Evolutionary conservation across 2,329 filamentous ascomycete genomes (phyloP).

Genomic region (Ophioceras dolichostomum): DNA sequence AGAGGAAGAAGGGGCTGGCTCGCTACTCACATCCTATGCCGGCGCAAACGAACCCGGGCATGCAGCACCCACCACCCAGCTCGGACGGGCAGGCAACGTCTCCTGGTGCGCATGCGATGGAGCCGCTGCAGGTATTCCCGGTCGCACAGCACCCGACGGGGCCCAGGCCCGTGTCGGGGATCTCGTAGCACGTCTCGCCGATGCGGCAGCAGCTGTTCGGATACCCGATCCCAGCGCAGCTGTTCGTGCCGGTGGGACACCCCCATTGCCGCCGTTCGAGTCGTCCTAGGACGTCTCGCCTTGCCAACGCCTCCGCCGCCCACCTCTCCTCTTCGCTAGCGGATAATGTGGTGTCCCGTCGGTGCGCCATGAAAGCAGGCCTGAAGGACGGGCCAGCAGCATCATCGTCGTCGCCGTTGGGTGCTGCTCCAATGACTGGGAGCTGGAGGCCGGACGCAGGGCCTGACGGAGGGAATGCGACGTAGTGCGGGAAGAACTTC

Average conservation of each 20-base stretch:
- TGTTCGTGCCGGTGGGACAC: slow-evolving; percentile 54
- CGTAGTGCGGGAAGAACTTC: slow-evolving; percentile 63
- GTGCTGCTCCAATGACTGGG: background rate
- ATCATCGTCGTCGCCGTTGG: slow-evolving; percentile 6
- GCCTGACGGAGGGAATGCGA: slow-evolving; percentile 30
- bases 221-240: slow-evolving; percentile 50
- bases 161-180: slow-evolving; percentile 50
- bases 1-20: background rate
- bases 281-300: no score
- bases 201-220: slow-evolving; percentile 62
- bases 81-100: slow-evolving; percentile 53
- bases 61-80: slow-evolving; percentile 64
- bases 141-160: slow-evolving; percentile 64
- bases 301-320: slow-evolving; percentile 30
- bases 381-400: slow-evolving; percentile 18
- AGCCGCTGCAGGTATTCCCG: slow-evolving; percentile 50
- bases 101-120: slow-evolving; percentile 47
- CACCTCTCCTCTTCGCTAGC: slow-evolving; percentile 24
- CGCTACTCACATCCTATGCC: slow-evolving; percentile 55
- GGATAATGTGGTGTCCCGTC: slow-evolving; percentile 4
- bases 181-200: slow-evolving; percentile 53
- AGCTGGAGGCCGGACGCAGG: background rate
- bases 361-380: slow-evolving; percentile 39
- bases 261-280: slow-evolving; percentile 46
- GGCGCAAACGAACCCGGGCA: slow-evolving; percentile 57